Evolutionary conservation across 148 eudicot genomes (phyloP).

Genomic region (Spergularia marina): DNA sequence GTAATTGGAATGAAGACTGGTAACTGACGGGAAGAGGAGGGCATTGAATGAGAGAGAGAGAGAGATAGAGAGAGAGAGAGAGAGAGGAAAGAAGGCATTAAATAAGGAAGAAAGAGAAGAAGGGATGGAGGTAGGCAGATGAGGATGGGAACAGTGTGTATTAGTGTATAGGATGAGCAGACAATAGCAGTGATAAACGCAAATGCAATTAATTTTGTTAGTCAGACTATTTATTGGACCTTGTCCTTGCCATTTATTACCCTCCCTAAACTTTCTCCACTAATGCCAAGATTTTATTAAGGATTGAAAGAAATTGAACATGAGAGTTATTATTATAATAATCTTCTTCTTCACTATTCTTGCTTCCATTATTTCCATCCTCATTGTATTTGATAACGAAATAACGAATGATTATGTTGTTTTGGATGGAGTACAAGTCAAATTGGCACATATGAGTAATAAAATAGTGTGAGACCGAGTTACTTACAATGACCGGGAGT

Average conservation of each 20-base stretch:
- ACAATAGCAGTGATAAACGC: constrained; percentile 32
- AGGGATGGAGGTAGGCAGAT: not conserved
- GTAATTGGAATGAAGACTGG: not conserved
- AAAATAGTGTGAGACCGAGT: too few relatives aligned
- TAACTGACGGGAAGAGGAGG: constrained; percentile 22
- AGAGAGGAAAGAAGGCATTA: not conserved
- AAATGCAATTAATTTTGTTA: constrained; percentile 20
- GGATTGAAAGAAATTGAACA: too few relatives aligned
- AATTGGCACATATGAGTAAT: too few relatives aligned
- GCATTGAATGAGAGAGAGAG: constrained; percentile 18
- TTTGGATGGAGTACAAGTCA: too few relatives aligned
- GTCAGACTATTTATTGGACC: constrained; percentile 21
- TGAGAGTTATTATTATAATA: too few relatives aligned
- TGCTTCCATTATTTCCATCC: too few relatives aligned
- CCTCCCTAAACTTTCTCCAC: not conserved
- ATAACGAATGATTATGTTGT: too few relatives aligned
- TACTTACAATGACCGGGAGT: too few relatives aligned
- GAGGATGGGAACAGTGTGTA: not conserved
- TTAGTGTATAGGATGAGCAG: constrained; percentile 1
- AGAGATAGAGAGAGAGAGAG: too few relatives aligned
- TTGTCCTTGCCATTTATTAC: constrained; percentile 29
- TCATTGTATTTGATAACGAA: too few relatives aligned
- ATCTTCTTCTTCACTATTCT: too few relatives aligned
- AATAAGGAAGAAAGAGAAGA: not conserved
- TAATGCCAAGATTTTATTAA: not conserved